Evolutionary conservation across 129 eudicot genomes (phyloP), one percentile per base, ranked within the genome.

Genomic region (Arctium minus): DNA sequence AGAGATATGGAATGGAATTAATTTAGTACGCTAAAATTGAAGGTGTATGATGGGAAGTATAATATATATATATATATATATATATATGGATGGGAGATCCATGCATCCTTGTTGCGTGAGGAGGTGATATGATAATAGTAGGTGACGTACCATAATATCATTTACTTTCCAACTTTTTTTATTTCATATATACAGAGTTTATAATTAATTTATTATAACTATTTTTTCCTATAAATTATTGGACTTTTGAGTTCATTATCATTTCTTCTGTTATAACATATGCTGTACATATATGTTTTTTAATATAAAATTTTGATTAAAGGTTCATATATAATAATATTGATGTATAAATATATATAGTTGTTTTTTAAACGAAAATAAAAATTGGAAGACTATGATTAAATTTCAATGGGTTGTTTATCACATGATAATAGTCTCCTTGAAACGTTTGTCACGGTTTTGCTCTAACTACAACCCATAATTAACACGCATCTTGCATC

Each of bases 101-200:
- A 84, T 79, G 82, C 94, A 87, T 86, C 86, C 56, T 84, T 84
- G 85, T 85, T 89, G 97, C 93, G 85, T 92, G 97, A 92, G 87
- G 83, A 78, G 87, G 82, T 82, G 81, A 84, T 70, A 80, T 64
- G 44, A 39, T 22, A 62, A 50, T 82, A 82, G 89, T 90, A 92
- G 97, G 94, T 88, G 86, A 85, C 88, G 87, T 90, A 85, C 79
- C 83, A 77, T 73, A 73, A 81, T 79, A 84, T 81, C 90, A 87
- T 82, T 91, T 89, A 77, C 87, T 22, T 22, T 22, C 27, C 27
- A 22, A 42, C 13, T 48, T 13, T 2, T 50, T 0, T 10, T 46
- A 2, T 37, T 37, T 37, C 6, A 37, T 37, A 56, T 60, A 60
- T n/a, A 17, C 36, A 33, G 36, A 33, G 36, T 33, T 33, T 33